Conservation (phyloP, 352 stramenopile species). For the Pythium utonaiense region DNA sequence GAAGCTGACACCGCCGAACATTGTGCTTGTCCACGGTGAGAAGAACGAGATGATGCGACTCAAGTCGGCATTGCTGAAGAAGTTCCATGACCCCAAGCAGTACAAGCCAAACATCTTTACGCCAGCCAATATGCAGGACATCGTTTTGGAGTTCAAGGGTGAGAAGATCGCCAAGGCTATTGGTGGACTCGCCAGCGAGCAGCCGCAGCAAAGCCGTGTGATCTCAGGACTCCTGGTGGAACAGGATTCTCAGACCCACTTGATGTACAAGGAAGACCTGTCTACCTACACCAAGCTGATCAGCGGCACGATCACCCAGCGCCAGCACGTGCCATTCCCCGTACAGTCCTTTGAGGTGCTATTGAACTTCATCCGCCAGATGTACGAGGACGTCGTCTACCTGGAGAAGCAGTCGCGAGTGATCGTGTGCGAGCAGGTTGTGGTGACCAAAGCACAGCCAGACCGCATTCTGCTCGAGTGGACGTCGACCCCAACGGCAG, state of each 20-base stretch:
- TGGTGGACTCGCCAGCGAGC: conserved; percentile 57
- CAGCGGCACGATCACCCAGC: conserved; percentile 75
- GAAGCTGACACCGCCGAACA: conserved; percentile 90
- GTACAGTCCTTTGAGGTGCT: conserved; percentile 79
- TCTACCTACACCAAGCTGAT: conserved; percentile 86
- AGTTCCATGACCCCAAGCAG: conserved; percentile 86
- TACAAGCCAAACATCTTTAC: conserved; percentile 83
- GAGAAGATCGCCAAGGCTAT: conserved; percentile 89
- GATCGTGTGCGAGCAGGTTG: conserved; percentile 69
- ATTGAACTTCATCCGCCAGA: conserved; percentile 73
- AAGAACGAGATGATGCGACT: conserved; percentile 98
- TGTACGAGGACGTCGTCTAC: conserved; percentile 74
- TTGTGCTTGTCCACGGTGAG: conserved; percentile 96
- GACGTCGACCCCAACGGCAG: conserved; percentile 90
- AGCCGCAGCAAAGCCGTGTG: conserved; percentile 74
- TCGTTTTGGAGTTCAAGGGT: conserved; percentile 84
- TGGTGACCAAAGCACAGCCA: conserved; percentile 42
- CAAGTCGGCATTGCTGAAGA: conserved; percentile 90
- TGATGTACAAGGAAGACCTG: conserved; percentile 84
- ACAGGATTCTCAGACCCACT: conserved; percentile 79
- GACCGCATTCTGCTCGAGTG: conserved; percentile 70
- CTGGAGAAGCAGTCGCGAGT: conserved; percentile 55
- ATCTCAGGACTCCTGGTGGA: conserved; percentile 84
- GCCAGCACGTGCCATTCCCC: conserved; percentile 83
- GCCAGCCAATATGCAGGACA: conserved; percentile 85